Evolutionary conservation across 2,329 filamentous ascomycete genomes (phyloP).

Genomic region (Sporothrix brasiliensis): DNA sequence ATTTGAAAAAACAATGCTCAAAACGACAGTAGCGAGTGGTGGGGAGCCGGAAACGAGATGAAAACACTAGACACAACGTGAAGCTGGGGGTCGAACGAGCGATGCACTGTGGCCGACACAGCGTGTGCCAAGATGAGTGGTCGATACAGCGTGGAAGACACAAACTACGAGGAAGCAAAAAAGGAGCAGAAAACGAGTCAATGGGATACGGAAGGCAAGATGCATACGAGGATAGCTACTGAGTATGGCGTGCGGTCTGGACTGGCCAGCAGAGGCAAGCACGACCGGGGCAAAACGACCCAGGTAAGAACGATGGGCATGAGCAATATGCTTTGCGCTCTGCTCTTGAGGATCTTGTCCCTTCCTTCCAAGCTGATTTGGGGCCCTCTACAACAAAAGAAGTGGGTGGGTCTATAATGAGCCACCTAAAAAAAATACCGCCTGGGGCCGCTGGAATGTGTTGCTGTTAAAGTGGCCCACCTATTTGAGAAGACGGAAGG

Average conservation of each 20-base stretch:
- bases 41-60: conserved; percentile 15
- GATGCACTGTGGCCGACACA: conserved; percentile 5
- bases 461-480: not conserved
- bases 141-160: conserved; percentile 1
- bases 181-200: conserved; percentile 4
- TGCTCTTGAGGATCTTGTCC: conserved; percentile 13
- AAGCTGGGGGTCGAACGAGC: conserved; percentile 1
- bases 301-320: conserved; percentile 12
- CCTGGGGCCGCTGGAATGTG: conserved; percentile 1
- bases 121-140: not conserved
- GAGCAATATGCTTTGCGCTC: not conserved
- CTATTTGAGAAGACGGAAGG: conserved; percentile 3
- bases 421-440: not conserved
- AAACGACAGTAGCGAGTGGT: not conserved
- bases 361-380: conserved; percentile 17
- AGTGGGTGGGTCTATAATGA: conserved; percentile 11
- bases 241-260: not conserved
- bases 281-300: conserved; percentile 4
- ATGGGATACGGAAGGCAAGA: conserved; percentile 20
- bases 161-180: not conserved
- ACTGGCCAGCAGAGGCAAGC: not conserved
- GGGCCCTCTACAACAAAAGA: conserved; percentile 11
- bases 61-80: not conserved
- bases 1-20: not conserved
- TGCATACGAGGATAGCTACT: conserved; percentile 6